phyloP scores from a whole-genome alignment of 176 grass and related monocot genomes.

The Coix lacrymajobi region DNA sequence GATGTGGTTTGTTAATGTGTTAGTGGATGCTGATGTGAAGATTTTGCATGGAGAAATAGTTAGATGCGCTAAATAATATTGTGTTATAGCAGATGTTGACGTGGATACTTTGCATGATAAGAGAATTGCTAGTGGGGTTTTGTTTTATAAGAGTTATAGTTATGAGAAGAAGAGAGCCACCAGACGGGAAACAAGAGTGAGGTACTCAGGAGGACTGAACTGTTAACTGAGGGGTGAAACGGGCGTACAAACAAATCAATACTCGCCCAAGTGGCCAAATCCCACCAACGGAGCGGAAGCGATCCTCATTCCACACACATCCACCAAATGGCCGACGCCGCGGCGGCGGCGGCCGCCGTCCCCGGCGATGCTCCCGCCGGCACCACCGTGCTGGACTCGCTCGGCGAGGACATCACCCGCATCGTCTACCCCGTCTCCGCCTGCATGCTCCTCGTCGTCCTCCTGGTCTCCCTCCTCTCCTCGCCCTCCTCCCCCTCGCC shows the following conservation, averaged over 20 bases:
- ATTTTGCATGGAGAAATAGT: no score
- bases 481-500: slow-evolving; percentile 34
- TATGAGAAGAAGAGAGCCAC: not conserved
- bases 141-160: no score
- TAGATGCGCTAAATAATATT: no score
- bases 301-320: slow-evolving; percentile 16
- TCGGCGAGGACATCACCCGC: slow-evolving; percentile 78
- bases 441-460: slow-evolving; percentile 93
- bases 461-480: slow-evolving; percentile 78
- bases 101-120: no score
- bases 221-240: not conserved
- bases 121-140: no score
- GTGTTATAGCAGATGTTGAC: no score
- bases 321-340: slow-evolving; percentile 34
- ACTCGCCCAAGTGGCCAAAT: not conserved
- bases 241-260: not conserved
- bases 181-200: not conserved
- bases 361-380: not conserved
- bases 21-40: no score
- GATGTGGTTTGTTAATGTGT: no score
- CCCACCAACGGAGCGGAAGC: no score
- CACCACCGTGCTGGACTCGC: slow-evolving; percentile 48
- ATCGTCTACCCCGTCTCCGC: slow-evolving; percentile 85
- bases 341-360: slow-evolving; percentile 3
- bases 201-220: not conserved